A percentile compares a stretch with the other conserved stretches of the same genome.
Conservation (phyloP, 306 rosid genomes). For the Coriaria nepalensis region DNA sequence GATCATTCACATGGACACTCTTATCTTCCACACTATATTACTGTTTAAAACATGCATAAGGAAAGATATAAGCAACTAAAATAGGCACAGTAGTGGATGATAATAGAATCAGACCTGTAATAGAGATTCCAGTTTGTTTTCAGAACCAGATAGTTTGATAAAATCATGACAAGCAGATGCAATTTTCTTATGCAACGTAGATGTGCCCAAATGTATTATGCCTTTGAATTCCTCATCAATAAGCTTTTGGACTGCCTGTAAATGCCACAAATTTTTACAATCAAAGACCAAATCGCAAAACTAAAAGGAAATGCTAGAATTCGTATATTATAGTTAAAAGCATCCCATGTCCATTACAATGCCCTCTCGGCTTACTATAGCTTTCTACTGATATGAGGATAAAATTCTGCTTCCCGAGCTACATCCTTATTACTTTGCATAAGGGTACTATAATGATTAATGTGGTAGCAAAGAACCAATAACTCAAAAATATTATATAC, state of each 20-base stretch:
- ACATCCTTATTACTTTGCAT: no score
- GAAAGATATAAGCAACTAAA: no score
- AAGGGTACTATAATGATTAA: no score
- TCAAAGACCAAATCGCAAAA: background rate
- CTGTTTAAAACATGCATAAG: no score
- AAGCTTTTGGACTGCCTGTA: constrained; percentile 84
- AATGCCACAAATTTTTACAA: constrained; percentile 11
- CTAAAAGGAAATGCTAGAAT: background rate
- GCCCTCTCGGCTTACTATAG: no score
- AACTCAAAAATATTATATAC: background rate
- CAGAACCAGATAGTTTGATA: constrained; percentile 74
- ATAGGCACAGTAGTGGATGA: no score
- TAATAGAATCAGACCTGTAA: constrained; percentile 46
- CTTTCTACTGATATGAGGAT: no score
- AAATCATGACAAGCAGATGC: constrained; percentile 95
- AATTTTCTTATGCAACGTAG: constrained; percentile 73
- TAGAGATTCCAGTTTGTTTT: constrained; percentile 87
- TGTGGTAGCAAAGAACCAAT: no score
- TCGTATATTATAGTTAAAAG: background rate
- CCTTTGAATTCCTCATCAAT: constrained; percentile 91
- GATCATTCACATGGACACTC: no score
- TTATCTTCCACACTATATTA: no score
- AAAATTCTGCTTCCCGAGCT: no score
- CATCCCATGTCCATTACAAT: no score
- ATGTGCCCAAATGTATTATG: constrained; percentile 80